Conservation (phyloP, 805 yeast genomes). For the Candida sonorensis region DNA sequence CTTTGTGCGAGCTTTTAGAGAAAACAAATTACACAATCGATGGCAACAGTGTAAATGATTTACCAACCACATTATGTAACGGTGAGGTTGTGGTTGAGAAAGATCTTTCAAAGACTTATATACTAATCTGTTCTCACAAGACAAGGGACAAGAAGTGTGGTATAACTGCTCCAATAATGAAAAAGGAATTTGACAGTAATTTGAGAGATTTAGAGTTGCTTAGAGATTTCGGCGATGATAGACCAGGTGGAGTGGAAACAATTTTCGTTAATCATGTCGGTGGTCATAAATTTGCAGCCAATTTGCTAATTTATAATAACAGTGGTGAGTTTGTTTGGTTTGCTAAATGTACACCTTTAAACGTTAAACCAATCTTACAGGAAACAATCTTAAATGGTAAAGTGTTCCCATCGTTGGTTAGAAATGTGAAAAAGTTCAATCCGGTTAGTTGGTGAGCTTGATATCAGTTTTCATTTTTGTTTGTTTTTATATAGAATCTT, state of each 20-base stretch:
- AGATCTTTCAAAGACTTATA: constrained; percentile 37
- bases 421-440: constrained; percentile 51
- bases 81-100: constrained; percentile 26
- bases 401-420: constrained; percentile 64
- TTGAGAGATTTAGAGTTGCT: constrained; percentile 64
- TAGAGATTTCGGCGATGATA: constrained; percentile 70
- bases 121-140: constrained; percentile 81
- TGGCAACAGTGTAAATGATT: too few relatives aligned
- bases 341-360: constrained; percentile 76
- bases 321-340: constrained; percentile 80
- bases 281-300: constrained; percentile 93
- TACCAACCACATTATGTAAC: too few relatives aligned
- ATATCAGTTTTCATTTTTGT: not conserved
- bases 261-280: constrained; percentile 82
- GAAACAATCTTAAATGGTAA: constrained; percentile 63
- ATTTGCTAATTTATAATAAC: constrained; percentile 68
- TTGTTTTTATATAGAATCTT: not conserved
- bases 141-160: constrained; percentile 94
- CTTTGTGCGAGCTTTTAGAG: too few relatives aligned
- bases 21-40: too few relatives aligned
- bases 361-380: constrained; percentile 66
- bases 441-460: constrained; percentile 43
- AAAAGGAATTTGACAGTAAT: constrained; percentile 66
- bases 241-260: constrained; percentile 70
- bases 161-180: constrained; percentile 85